Base-by-base conservation (phyloP, 2,329 filamentous ascomycete species). In the Neurospora crassa region DNA sequence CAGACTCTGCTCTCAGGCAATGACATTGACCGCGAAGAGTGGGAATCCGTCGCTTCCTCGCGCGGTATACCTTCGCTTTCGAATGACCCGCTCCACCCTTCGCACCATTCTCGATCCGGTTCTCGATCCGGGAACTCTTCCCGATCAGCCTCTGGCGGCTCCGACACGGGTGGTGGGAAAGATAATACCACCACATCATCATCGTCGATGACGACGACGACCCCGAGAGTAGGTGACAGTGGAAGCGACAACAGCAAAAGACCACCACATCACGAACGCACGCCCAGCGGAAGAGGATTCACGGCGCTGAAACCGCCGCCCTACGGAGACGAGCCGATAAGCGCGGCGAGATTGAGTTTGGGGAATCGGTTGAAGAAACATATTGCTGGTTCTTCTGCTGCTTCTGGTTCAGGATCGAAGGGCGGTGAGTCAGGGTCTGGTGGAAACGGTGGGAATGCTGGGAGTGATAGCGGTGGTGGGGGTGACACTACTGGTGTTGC, bases 291-390 rank as follows among this genome's bases (percentile, higher is more conserved):
- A 29, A 24, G 47, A 29, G 47, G 47, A 1, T 59, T 59, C 47
- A 59, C 24, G 14, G 47, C 47, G 20, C 47, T 59, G 24, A 78
- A 77, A 67, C 75, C 78, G 34, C 74, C 75, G 10, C 70, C 73
- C 8, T 76, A 77, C 7, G 77, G 76, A 3, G 78, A 78, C 29
- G 77, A 78, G 34, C 79, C 80, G 1, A 70, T 81, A 24, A 82
- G 80, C 5, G 81, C 82, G 63, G 84, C 86, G 11, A 80, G 81
- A 70, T 78, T 87, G 75, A 87, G 84, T 69, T 78, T 88, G 47
- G 85, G 84, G 5, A 84, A 82, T 72, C 81, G 85, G 75, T 76
- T 88, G 29, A 84, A 83, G 76, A 85, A 83, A 18, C 47, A 59
- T 18, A 59, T 59, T 59, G 45, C 45, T 53, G 47, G 24, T 34